Conservation (phyloP, 2,329 filamentous ascomycete genomes). For the Lachnellula suecica region DNA sequence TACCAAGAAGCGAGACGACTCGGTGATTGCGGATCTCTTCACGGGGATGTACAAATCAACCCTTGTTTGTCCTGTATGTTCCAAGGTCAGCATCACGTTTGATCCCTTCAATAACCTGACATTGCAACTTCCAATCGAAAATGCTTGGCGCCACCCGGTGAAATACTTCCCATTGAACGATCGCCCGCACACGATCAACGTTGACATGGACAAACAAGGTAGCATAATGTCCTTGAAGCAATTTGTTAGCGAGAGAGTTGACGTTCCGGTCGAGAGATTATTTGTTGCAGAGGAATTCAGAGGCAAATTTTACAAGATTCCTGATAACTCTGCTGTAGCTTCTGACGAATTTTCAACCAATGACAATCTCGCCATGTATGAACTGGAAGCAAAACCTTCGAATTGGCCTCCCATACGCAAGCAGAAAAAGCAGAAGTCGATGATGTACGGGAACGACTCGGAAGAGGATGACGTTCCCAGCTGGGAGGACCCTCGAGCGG, state of each 20-base stretch:
- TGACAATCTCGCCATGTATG: conserved; percentile 70
- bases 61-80: conserved; percentile 84
- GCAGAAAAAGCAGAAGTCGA: conserved; percentile 40
- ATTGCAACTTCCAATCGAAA: conserved; percentile 84
- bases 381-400: conserved; percentile 76
- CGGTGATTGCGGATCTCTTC: conserved; percentile 92
- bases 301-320: conserved; percentile 82
- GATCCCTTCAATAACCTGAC: conserved; percentile 96
- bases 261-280: conserved; percentile 63
- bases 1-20: conserved; percentile 89
- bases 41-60: conserved; percentile 99
- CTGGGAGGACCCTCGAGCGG: conserved; percentile 62
- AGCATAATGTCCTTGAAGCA: conserved; percentile 69
- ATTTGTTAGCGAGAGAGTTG: conserved; percentile 66
- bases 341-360: conserved; percentile 67
- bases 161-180: conserved; percentile 77
- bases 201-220: conserved; percentile 79
- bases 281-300: conserved; percentile 82
- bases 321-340: conserved; percentile 67
- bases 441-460: conserved; percentile 45
- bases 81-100: conserved; percentile 97
- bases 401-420: conserved; percentile 66
- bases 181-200: conserved; percentile 66
- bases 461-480: conserved; percentile 46
- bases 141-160: conserved; percentile 73